These are phyloP conservation scores for Paspalum notatum DNA, from an alignment of 176 grass and related monocot genomes.

Conservation along the genomic window DNA sequence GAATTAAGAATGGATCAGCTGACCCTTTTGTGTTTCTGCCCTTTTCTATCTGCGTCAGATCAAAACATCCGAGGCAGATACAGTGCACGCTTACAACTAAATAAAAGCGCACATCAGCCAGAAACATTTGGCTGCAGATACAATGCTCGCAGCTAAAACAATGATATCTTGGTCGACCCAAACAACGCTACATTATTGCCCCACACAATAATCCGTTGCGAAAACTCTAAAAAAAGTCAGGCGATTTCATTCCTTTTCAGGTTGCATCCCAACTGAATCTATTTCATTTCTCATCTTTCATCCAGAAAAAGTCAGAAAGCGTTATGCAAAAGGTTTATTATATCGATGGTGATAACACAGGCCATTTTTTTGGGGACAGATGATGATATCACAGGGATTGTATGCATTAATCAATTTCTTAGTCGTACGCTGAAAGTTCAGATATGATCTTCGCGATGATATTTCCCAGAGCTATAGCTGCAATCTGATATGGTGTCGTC, in stretches of 20 bases:
- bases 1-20: conserved; percentile 2
- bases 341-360: not conserved
- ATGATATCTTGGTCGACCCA: conserved; percentile 48
- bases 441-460: conserved; percentile 18
- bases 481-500: not conserved
- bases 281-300: not conserved
- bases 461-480: not conserved
- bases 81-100: conserved; percentile 31
- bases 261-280: not conserved
- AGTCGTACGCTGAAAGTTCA: not conserved
- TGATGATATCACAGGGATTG: not conserved
- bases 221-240: not conserved
- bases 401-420: not conserved
- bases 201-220: conserved; percentile 1
- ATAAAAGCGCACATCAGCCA: conserved; percentile 12
- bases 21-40: not conserved
- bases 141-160: conserved; percentile 31
- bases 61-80: conserved; percentile 18
- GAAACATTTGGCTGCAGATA: conserved; percentile 28
- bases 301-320: conserved; percentile 29
- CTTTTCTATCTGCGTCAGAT: not conserved
- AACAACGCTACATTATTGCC: conserved; percentile 12
- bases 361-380: too few relatives aligned
- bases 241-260: not conserved
- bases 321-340: not conserved